phyloP scores from a whole-genome alignment of 495 filamentous ascomycete genomes.

The Penicillium arizonense region DNA sequence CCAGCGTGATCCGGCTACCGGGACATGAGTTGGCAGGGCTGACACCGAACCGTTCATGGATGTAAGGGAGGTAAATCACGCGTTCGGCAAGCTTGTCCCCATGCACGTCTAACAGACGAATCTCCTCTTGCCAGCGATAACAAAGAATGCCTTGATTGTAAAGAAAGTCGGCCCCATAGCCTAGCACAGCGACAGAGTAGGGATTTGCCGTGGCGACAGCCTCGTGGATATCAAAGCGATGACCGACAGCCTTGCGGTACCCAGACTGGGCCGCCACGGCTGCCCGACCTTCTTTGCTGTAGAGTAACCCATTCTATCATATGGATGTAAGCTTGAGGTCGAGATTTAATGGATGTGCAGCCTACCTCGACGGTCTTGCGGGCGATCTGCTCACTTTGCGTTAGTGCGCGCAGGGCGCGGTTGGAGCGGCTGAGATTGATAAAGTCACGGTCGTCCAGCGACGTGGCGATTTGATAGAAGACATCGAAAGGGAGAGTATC shows the following conservation, averaged over 20 bases:
- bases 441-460: constrained; percentile 42
- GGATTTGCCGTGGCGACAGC: constrained; percentile 63
- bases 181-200: constrained; percentile 58
- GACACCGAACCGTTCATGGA: too few species aligned
- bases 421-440: constrained; percentile 49
- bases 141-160: constrained; percentile 64
- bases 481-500: constrained; percentile 62
- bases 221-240: constrained; percentile 58
- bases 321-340: constrained; percentile 5
- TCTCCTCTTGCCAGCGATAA: constrained; percentile 53
- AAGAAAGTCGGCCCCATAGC: constrained; percentile 58
- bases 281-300: constrained; percentile 56
- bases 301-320: constrained; percentile 50
- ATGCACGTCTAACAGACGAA: constrained; percentile 67
- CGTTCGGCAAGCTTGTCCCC: constrained; percentile 48
- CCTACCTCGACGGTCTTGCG: constrained; percentile 58
- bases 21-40: too few species aligned
- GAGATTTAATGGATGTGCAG: neutral
- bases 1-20: constrained; percentile 46
- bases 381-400: constrained; percentile 62
- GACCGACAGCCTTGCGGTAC: constrained; percentile 56
- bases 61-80: constrained; percentile 52
- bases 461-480: constrained; percentile 53
- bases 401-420: constrained; percentile 49
- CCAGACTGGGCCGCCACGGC: constrained; percentile 44